Evolutionary conservation across 345 rosid genomes (phyloP).

Genomic region (Bretschneidera sinensis): DNA sequence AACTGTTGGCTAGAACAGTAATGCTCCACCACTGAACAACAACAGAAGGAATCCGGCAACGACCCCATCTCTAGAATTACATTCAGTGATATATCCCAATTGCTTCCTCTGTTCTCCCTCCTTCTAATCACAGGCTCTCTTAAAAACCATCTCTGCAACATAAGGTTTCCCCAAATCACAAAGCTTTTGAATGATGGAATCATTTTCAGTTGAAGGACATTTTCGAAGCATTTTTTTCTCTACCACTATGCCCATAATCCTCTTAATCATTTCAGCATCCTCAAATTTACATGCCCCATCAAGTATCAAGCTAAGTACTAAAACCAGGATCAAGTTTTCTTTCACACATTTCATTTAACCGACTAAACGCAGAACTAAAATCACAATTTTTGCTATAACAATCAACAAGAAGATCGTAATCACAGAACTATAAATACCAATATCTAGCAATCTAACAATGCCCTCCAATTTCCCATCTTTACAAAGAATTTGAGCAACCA

Average conservation of each 20-base stretch:
- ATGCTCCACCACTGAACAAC: slow-evolving; percentile 41
- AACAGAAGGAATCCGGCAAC: slow-evolving; percentile 39
- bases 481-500: slow-evolving; percentile 45
- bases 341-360: slow-evolving; percentile 44
- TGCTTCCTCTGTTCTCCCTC: slow-evolving; percentile 49
- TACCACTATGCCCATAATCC: slow-evolving; percentile 33
- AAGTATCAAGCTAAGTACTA: slow-evolving; percentile 45
- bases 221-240: slow-evolving; percentile 37
- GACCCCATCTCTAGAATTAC: slow-evolving; percentile 45
- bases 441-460: slow-evolving; percentile 40
- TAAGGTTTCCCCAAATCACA: slow-evolving; percentile 47
- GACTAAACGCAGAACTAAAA: slow-evolving; percentile 36
- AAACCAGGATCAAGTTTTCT: slow-evolving; percentile 44
- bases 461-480: slow-evolving; percentile 41
- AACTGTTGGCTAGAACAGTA: slow-evolving; percentile 43
- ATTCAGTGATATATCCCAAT: slow-evolving; percentile 35
- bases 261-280: slow-evolving; percentile 38
- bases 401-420: slow-evolving; percentile 51
- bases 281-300: slow-evolving; percentile 58
- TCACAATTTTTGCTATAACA: slow-evolving; percentile 45
- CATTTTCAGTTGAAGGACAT: slow-evolving; percentile 12
- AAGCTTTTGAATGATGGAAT: slow-evolving; percentile 45
- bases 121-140: slow-evolving; percentile 37
- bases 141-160: slow-evolving; percentile 54
- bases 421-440: slow-evolving; percentile 39